Conservation (phyloP, 768 basidiomycete species). For the Podaxis rugospora region DNA sequence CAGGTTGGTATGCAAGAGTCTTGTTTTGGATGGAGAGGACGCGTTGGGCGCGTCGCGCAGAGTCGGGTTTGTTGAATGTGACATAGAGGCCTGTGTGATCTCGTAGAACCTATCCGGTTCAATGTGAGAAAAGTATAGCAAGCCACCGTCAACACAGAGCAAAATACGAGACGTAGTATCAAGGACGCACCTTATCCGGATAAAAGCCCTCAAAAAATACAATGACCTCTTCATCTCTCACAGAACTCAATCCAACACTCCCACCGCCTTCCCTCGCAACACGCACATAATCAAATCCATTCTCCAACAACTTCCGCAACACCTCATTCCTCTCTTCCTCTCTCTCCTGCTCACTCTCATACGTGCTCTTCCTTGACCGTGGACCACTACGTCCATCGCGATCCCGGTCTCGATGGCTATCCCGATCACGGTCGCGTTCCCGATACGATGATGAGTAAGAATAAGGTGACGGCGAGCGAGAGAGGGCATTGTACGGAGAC, state of each 20-base stretch:
- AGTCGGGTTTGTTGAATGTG: conserved; percentile 61
- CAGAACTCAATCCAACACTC: conserved; percentile 38
- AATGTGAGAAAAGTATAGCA: too few species aligned
- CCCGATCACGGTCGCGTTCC: conserved; percentile 5
- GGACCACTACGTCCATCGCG: background rate
- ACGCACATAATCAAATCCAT: conserved; percentile 63
- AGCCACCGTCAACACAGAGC: conserved; percentile 11
- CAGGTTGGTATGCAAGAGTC: conserved; percentile 39
- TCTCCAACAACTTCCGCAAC: conserved; percentile 49
- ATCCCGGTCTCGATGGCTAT: background rate
- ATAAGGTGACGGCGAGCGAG: conserved; percentile 9
- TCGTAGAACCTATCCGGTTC: conserved; percentile 54
- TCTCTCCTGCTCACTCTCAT: conserved; percentile 27
- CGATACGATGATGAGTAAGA: conserved; percentile 10
- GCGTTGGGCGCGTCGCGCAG: conserved; percentile 64
- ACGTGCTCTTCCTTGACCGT: background rate
- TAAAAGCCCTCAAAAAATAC: conserved; percentile 67
- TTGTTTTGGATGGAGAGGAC: conserved; percentile 47
- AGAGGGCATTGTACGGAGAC: conserved; percentile 3
- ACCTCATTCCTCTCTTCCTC: conserved; percentile 36
- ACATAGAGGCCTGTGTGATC: conserved; percentile 77
- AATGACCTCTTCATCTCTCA: conserved; percentile 65
- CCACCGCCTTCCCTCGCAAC: conserved; percentile 41
- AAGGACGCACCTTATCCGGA: conserved; percentile 59
- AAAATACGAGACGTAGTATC: background rate